Evolutionary conservation across 768 basidiomycete genomes (phyloP), one percentile per base, ranked within the genome.

Genomic region (Daedalea quercina): DNA sequence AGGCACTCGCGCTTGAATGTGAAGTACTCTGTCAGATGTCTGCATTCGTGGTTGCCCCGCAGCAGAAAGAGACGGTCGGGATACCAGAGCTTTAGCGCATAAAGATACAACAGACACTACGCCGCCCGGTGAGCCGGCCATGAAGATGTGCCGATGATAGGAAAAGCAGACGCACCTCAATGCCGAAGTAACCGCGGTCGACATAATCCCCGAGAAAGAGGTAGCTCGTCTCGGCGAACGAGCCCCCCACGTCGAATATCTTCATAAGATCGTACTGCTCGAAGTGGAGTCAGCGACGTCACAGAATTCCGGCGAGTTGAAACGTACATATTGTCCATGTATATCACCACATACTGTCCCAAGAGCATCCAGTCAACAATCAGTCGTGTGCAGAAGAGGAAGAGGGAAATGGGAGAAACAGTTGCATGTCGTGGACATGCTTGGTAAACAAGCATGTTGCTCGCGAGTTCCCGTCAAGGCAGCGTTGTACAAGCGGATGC

Each of bases 121-220:
- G 31, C 25, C 9, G 20, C 11, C 24, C 25, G 9, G 25, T 47
- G 19, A 47, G 19, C 24, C 4, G 20, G 28, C 3, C 20, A 19
- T 3, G 19, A 11, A 11, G 17, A 6, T 6, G 34, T 48, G 23
- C 11, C 17, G 31, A n/a, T 15, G 25, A 24, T 15, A 8, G 2
- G 11, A 31, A 6, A 6, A 11, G 28, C 11, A 31, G 4, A 60
- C 75, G 58, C 26, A 83, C 83, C 70, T 87, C 85, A 54, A 87
- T 81, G n/a, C 82, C 81, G 65, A 97, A 98, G 71, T 90, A 87
- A 24, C 95, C 95, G 42, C 95, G 83, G 70, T 98, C 95, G 37
- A 98, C 94, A 67, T 98, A 98, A 68, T 98, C 95, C 28, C 95
- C 95, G 22, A 98, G 75, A 70, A 97, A 97, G 42, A 96, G 74